Base-by-base conservation (phyloP, 2,329 filamentous ascomycete genomes). In the Didymella sp. region DNA sequence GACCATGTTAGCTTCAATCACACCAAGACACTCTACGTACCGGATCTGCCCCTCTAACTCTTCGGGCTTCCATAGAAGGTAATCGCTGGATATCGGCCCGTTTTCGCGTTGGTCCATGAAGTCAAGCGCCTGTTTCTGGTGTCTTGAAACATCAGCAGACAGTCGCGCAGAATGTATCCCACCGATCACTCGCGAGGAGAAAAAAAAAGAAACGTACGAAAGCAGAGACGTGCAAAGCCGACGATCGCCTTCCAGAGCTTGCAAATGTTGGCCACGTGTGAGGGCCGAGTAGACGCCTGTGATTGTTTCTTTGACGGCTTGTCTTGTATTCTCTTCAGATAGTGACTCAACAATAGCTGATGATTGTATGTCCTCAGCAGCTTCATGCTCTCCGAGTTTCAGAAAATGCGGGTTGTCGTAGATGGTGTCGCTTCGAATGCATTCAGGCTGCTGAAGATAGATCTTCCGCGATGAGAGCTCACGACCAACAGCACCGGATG, bases 351-450 rank as follows among this genome's bases (percentile, higher is more conserved):
- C 33, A 8, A 35, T n/a, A 19, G 17, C 33, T 6, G 9, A 6
- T 7, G n/a, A 6, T 8, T 17, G 6, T 6, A 19, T 2, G 6
- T 2, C 4, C n/a, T 19, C n/a, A 3, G 2, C 3, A 6, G 6
- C 2, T 9, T 19, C 2, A 4, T 47, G 31, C 2, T 63, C 37
- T 1, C 53, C 30, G 9, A 72, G 53, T 13, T 59, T 68, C 22
- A 72, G 54, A 2, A 68, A 21, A 13, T 73, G 70, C 2, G 70
- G 69, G 40, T 72, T 73, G 5, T 72, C 66, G 40, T 73, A 72
- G 0, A 30, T 17, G 2, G 45, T 9, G 15, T 61, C 61, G 9
- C 56, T 15, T 30, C 60, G 56, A 3, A 66, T 21, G 27, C 66
- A 50, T 22, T 66, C 62, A 2, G 70, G 68, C 11, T 51, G 52